Conservation (phyloP, 257 asterid genomes). For the Ligustrum vulgare region DNA sequence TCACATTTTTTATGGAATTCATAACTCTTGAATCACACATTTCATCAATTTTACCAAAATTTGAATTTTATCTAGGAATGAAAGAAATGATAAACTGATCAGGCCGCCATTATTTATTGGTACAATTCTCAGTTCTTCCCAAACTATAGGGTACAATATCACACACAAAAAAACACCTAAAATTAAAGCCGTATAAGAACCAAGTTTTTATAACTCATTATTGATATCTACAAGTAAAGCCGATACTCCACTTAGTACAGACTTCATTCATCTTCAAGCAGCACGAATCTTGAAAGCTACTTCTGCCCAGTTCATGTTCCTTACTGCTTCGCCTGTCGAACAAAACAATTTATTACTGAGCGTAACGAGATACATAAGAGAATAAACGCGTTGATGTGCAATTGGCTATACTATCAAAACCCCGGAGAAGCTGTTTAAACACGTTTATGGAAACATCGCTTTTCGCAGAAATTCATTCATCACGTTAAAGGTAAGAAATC, state of each 20-base stretch:
- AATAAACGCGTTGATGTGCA: not conserved
- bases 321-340: conserved; percentile 60
- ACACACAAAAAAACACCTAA: conserved; percentile 23
- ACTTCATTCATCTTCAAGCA: conserved; percentile 17
- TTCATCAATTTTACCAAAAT: too few relatives aligned
- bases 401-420: not conserved
- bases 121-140: conserved; percentile 28
- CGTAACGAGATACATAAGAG: not conserved
- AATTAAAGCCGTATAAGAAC: conserved; percentile 22
- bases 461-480: not conserved
- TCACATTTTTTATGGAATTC: too few relatives aligned
- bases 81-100: too few relatives aligned
- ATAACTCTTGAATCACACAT: too few relatives aligned
- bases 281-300: conserved; percentile 25
- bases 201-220: conserved; percentile 26
- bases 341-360: not conserved
- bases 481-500: not conserved
- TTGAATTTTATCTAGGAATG: too few relatives aligned
- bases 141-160: conserved; percentile 16
- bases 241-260: conserved; percentile 26
- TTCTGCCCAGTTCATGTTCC: conserved; percentile 19
- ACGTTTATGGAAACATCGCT: not conserved
- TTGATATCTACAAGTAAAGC: conserved; percentile 48
- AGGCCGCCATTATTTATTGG: conserved; percentile 26
- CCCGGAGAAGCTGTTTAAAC: not conserved